Evolutionary conservation across 129 eudicot species (phyloP).

Genomic region (Lonicera japonica): DNA sequence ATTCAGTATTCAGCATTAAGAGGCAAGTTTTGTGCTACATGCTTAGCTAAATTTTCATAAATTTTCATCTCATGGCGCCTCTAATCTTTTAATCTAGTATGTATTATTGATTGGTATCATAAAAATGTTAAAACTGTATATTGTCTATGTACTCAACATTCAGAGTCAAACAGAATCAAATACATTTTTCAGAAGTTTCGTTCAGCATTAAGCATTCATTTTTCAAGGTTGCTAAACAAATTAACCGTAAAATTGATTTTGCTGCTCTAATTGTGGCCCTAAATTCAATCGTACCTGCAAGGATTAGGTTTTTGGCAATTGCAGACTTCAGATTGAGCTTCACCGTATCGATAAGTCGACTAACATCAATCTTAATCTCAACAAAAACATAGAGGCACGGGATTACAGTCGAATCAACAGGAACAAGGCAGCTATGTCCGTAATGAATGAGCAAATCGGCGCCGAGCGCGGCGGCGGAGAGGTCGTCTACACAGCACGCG

Average conservation of each 20-base stretch:
- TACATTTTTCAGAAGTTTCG: too few relatives aligned
- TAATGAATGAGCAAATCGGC: constrained; percentile 79
- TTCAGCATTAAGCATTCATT: too few relatives aligned
- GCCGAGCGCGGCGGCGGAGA: constrained; percentile 66
- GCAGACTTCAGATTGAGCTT: constrained; percentile 11
- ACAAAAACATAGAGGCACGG: constrained; percentile 83
- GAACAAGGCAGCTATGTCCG: constrained; percentile 88
- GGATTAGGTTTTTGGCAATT: constrained; percentile 10
- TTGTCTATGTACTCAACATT: too few relatives aligned
- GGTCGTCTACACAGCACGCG: constrained; percentile 93
- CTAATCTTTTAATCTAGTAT: too few relatives aligned
- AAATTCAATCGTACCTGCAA: constrained; percentile 85
- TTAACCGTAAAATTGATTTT: constrained; percentile 63
- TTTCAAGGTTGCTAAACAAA: too few relatives aligned
- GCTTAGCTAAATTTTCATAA: too few relatives aligned
- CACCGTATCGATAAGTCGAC: constrained; percentile 27
- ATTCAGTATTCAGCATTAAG: too few relatives aligned
- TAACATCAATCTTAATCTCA: constrained; percentile 60
- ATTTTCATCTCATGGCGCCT: too few relatives aligned
- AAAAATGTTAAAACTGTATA: too few relatives aligned
- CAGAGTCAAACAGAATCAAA: too few relatives aligned
- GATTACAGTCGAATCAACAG: constrained; percentile 68
- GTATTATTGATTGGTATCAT: too few relatives aligned
- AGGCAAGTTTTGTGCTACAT: too few relatives aligned
- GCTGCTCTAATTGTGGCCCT: constrained; percentile 66